Percentiles rank a stretch among this genome's conserved stretches.
Evolutionary conservation across 2,329 filamentous ascomycete genomes (phyloP).

Genomic region (Ophiognomonia clavigignenti-juglandacearum): DNA sequence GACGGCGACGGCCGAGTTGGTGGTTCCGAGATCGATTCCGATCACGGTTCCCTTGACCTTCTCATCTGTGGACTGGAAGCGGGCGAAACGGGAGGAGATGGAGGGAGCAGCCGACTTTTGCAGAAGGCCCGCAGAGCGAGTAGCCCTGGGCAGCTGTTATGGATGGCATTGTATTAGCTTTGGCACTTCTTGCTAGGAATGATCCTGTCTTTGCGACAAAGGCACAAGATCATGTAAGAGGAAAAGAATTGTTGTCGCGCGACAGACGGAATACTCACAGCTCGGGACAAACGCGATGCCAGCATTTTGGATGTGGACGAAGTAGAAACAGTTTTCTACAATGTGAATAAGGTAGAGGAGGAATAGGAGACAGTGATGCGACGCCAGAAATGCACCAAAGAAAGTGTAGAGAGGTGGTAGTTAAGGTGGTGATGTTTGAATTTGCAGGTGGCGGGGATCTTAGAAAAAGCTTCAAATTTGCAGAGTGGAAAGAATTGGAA

Average conservation of each 20-base stretch:
- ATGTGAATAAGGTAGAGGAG: constrained; percentile 28
- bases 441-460: no score
- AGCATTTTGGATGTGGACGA: constrained; percentile 57
- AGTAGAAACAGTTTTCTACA: constrained; percentile 28
- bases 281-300: constrained; percentile 66
- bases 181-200: no score
- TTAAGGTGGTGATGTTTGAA: no score
- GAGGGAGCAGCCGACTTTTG: constrained; percentile 68
- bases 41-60: constrained; percentile 97
- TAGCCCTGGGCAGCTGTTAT: constrained; percentile 70
- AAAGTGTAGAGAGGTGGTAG: no score
- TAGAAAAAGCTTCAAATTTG: no score
- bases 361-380: no score
- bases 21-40: constrained; percentile 97
- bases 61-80: constrained; percentile 72
- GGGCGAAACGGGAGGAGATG: constrained; percentile 72
- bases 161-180: constrained; percentile 20
- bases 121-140: constrained; percentile 62
- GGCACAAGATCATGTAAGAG: not conserved
- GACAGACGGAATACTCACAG: constrained; percentile 50
- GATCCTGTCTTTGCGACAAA: no score
- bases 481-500: no score
- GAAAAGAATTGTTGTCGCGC: not conserved
- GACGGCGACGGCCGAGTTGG: constrained; percentile 93
- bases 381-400: no score